Base-by-base conservation (phyloP, 352 stramenopile species). In the Thraustotheca clavata region DNA sequence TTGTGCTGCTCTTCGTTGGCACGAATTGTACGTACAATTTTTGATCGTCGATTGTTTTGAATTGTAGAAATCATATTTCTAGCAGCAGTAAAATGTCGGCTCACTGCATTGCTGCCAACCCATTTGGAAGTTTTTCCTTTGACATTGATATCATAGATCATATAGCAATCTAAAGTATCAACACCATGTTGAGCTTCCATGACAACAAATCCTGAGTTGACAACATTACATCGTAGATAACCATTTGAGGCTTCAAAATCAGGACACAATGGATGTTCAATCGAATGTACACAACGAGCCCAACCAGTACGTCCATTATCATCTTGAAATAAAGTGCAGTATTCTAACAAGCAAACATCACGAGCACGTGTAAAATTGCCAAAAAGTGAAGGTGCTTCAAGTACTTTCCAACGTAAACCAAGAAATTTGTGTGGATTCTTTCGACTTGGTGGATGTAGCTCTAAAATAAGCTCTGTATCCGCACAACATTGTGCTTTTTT, bases 331-430 rank as follows among this genome's bases (percentile, higher is more conserved):
- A 76, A 74, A 68, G 82, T 84, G 76, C 87, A 86, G 57, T 80
- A 70, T 61, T 89, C 80, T 8, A 91, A 60, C 65, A 88, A 87
- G 62, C 79, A 89, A 59, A 88, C 88, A 60, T 91, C 82, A 62
- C 86, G 82, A 38, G 76, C 76, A 9, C 75, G 80, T 26, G 77
- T 79, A 0, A 91, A 39, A 3, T 75, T 52, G 11, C 71, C 43
- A 14, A 50, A 50, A 29, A 50, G 76, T 62, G 72, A 80, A 6
- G 82, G 82, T 9, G 77, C 82, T 46, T 81, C 76, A 66, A 80
- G 80, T 4, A 84, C 71, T 57, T 80, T 86, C 79, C 80, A 89
- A n/a, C 80, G 75, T 41, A 91, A 61, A 61, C 77, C 79, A 27
- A 71, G 80, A 68, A 78, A 83, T 62, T 80, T 73, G 39, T 83